phyloP scores from a whole-genome alignment of 495 filamentous ascomycete genomes.

The Penicillium coffeae region DNA sequence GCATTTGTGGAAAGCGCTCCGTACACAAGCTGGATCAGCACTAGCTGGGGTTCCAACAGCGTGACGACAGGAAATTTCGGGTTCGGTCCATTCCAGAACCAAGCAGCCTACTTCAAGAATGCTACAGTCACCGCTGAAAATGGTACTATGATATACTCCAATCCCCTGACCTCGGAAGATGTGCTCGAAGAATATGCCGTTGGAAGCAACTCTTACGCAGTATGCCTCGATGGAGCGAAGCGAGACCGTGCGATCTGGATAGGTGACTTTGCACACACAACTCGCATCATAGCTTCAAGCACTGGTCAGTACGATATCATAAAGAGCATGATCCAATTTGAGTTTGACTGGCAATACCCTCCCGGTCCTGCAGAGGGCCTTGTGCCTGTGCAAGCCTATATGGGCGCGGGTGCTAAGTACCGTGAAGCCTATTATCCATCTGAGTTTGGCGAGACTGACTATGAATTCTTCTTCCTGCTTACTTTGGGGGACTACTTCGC shows the following conservation, averaged over 20 bases:
- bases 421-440: conserved; percentile 8
- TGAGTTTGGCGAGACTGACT: conserved; percentile 21
- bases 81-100: conserved; percentile 31
- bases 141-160: conserved; percentile 24
- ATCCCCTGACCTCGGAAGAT: conserved; percentile 16
- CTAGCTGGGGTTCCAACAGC: not conserved
- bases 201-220: conserved; percentile 14
- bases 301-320: conserved; percentile 25
- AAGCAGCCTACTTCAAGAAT: conserved; percentile 28
- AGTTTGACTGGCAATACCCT: conserved; percentile 8
- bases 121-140: conserved; percentile 24
- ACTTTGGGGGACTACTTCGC: conserved; percentile 17
- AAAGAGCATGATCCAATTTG: conserved; percentile 7
- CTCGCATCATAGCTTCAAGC: conserved; percentile 18
- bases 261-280: conserved; percentile 20
- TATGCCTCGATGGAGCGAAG: conserved; percentile 24
- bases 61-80: conserved; percentile 24
- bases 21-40: not conserved
- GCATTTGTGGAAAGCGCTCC: conserved; percentile 4
- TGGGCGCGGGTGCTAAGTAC: conserved; percentile 7
- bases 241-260: conserved; percentile 28
- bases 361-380: conserved; percentile 8
- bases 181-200: conserved; percentile 25
- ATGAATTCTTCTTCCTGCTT: conserved; percentile 23
- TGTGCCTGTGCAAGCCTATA: conserved; percentile 9